Evolutionary conservation across 2,329 filamentous ascomycete species (phyloP).

Genomic region (Lachnellula subtilissima): DNA sequence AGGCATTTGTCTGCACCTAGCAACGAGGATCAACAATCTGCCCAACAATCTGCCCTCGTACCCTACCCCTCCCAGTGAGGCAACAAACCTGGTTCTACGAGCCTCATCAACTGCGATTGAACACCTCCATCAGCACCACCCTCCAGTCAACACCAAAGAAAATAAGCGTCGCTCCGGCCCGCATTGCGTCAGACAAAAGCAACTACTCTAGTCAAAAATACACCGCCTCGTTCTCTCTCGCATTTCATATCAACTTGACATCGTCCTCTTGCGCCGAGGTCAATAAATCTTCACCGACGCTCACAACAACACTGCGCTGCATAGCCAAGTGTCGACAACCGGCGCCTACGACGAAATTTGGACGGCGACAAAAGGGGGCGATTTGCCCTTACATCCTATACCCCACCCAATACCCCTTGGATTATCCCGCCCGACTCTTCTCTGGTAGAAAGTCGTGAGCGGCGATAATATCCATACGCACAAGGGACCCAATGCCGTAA

Average conservation of each 20-base stretch:
- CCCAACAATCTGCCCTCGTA: background rate
- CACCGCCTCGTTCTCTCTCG: background rate
- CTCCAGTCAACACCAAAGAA: background rate
- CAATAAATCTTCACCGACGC: background rate
- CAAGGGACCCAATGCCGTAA: conserved; percentile 20
- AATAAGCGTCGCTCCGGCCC: background rate
- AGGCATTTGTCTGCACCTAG: background rate
- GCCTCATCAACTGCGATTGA: background rate
- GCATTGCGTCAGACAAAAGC: background rate
- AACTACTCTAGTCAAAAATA: background rate
- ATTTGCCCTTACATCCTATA: conserved; percentile 12
- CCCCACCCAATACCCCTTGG: conserved; percentile 12
- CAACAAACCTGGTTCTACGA: background rate
- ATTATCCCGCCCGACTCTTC: conserved; percentile 32
- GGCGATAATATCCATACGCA: conserved; percentile 28
- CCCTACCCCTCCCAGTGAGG: background rate
- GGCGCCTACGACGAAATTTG: background rate
- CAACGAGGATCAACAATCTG: background rate
- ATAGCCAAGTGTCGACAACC: background rate
- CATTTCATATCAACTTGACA: background rate
- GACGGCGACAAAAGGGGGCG: conserved; percentile 2
- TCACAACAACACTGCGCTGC: background rate
- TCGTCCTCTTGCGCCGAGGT: background rate
- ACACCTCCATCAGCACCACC: background rate
- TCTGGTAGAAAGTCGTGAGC: conserved; percentile 30